Evolutionary conservation across 2,329 filamentous ascomycete genomes (phyloP), one percentile per base, ranked within the genome.

Genomic region (Aspergillus calidoustus): DNA sequence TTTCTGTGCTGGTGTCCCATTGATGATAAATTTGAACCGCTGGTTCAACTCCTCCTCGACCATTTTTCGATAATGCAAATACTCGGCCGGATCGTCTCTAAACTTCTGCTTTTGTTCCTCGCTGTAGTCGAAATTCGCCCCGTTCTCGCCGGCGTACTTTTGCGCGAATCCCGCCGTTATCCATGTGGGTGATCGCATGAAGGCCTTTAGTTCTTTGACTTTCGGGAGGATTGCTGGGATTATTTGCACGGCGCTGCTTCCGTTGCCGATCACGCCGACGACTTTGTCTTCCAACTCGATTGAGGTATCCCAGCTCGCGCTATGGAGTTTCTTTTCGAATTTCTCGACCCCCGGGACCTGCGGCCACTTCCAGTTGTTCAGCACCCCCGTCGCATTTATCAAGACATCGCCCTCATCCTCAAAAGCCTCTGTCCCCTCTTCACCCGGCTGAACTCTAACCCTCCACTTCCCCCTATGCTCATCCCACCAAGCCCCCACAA

Each of bases 241-340:
- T 28, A 78, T 72, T 60, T 79, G 77, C 25, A 79, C 75, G 5
- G 73, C 77, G 52, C 73, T 76, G 3, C 75, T 74, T 2, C 76
- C 76, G 48, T 71, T 72, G 6, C 75, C 75, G 46, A 77, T 69
- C 2, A 77, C 68, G 0, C 71, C 73, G 17, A 76, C 70, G 17
- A 60, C 64, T 59, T 78, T 74, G 13, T 67, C 69, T 64, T 74
- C 68, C 46, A 73, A 68, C 31, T 75, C 68, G 59, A 71, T 74
- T 0, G 57, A 61, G 11, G 73, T 67, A 80, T 81, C 49, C 73
- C 79, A 55, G 22, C 25, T 19, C 1, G 53, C 53, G 17, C 53
- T 55, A 62, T 83, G 81, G 43, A 80, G 64, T 2, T 81, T 60
- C 4, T 80, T 80, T 56, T 79, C 71, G 65, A 84, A 85, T 4